Base-by-base conservation (phyloP, 352 stramenopile species). In the Phytophthora pinifolia region DNA sequence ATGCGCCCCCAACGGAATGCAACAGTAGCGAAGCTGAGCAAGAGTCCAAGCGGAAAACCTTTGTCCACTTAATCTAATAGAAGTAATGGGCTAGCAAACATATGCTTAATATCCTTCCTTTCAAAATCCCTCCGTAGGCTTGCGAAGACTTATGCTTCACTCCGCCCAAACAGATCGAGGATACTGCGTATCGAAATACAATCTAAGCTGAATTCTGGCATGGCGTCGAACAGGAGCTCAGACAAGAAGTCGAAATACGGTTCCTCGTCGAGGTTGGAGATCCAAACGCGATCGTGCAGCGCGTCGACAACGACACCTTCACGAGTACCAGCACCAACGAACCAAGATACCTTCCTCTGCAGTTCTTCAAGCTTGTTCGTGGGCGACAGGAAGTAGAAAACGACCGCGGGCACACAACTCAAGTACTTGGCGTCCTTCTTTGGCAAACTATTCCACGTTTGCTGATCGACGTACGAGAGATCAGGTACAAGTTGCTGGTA, bases 251-350 rank as follows among this genome's bases (percentile, higher is more conserved):
- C 22, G 22, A 64, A 67, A 27, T 50, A 67, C 47, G 47, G 52
- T 14, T 37, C 47, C 48, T 55, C 2, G 9, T 38, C 22, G 42
- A 35, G 46, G 43, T 69, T 64, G 59, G 51, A 62, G 20, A 72
- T 63, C 54, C 49, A 65, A 10, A 59, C 44, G 0, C 45, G 58
- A 59, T 68, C 37, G 10, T 41, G 49, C 44, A 45, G 48, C 18
- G 54, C 66, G 27, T 66, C 46, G n/a, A 70, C 50, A 55, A 67
- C 31, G 9, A 62, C 49, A 10, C 44, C 64, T 61, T 69, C 65
- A 51, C 45, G 64, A 41, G 47, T 58, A 8, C 59, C 59, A 54
- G 54, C 59, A 36, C 51, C 15, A 10, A 70, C 48, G 39, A 66
- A 67, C 45, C 39, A 57, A 18, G 33, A n/a, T 13, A 52, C 33